Evolutionary conservation across 2,329 filamentous ascomycete species (phyloP), one percentile per base, ranked within the genome.

Genomic region (Penicillium freii): DNA sequence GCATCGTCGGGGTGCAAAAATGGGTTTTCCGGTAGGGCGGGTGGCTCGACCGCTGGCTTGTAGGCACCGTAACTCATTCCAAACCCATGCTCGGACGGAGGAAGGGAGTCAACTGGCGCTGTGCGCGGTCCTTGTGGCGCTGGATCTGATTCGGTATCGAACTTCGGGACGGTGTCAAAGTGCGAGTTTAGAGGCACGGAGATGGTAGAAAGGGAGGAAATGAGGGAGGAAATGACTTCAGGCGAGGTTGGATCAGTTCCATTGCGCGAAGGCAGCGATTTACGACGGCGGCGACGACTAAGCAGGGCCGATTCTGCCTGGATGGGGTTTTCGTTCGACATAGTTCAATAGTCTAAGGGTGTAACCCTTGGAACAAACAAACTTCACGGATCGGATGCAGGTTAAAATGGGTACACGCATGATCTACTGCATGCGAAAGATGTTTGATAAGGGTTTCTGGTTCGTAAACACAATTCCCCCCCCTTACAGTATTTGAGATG

Each of bases 11-110:
- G 76, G 62, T 80, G 78, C 53, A 81, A 62, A 63, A 79, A 77
- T 48, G 78, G 75, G 36, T 81, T 78, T 48, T 83, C 78, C 44
- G 78, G 69, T 13, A 81, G 68, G 19, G 84, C 79, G 5, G 54
- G 34, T 33, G 48, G 21, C 51, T 80, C 80, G 5, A 82, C 77
- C 46, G 81, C 77, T 49, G 81, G 36, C 17, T 57, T 78, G 72
- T 84, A 88, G 58, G 85, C 82, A 58, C 87, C 85, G 81, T 91
- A 91, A 70, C 90, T 89, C 75, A 90, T 84, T 46, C 89, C 87
- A 71, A 89, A 90, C 59, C 79, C 80, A 64, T 76, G 61, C 64
- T 73, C 52, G 55, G 68, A 71, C 62, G 72, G 62, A 62, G 69
- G 63, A 53, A 64, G 47, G 9, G 60, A 60, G 39, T 60, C 59